Percentiles rank a stretch among this genome's conserved stretches.
Evolutionary conservation across 805 yeast genomes (phyloP).

Genomic region (Komagataella mondaviorum): DNA sequence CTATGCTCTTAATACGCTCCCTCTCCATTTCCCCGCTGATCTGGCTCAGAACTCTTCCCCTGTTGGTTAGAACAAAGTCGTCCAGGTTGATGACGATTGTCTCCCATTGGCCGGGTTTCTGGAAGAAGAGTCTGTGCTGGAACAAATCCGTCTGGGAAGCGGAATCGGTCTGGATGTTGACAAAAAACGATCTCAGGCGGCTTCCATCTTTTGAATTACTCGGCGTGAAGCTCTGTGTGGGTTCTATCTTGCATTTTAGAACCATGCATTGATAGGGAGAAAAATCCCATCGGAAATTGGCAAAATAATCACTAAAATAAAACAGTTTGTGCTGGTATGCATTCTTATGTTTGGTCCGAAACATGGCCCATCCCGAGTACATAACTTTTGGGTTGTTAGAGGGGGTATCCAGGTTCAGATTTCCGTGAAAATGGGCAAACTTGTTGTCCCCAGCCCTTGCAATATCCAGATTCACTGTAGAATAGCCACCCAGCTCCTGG

Average conservation of each 20-base stretch:
- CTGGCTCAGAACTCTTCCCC: conserved; percentile 48
- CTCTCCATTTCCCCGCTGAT: conserved; percentile 45
- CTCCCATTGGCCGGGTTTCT: conserved; percentile 70
- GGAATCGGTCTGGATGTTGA: conserved; percentile 72
- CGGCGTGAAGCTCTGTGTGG: conserved; percentile 8
- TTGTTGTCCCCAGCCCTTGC: conserved; percentile 18
- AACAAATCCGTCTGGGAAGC: conserved; percentile 67
- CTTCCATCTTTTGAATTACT: background rate
- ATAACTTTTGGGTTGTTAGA: conserved; percentile 47
- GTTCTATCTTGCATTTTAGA: conserved; percentile 58
- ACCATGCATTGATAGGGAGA: conserved; percentile 46
- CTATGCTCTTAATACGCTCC: conserved; percentile 55
- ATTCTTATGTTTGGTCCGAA: conserved; percentile 57
- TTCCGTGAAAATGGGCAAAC: conserved; percentile 61
- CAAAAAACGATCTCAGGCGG: conserved; percentile 49
- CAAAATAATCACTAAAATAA: conserved; percentile 19
- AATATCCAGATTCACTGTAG: conserved; percentile 42
- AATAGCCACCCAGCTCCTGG: conserved; percentile 66
- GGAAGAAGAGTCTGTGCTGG: conserved; percentile 68
- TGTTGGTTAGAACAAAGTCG: conserved; percentile 72
- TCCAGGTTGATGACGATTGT: conserved; percentile 65
- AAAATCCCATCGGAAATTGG: conserved; percentile 57
- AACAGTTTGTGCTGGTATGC: conserved; percentile 29
- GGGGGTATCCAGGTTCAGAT: conserved; percentile 53
- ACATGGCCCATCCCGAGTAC: conserved; percentile 69